phyloP scores from a whole-genome alignment of 2,329 filamentous ascomycete genomes.

The Botrytis porri region DNA sequence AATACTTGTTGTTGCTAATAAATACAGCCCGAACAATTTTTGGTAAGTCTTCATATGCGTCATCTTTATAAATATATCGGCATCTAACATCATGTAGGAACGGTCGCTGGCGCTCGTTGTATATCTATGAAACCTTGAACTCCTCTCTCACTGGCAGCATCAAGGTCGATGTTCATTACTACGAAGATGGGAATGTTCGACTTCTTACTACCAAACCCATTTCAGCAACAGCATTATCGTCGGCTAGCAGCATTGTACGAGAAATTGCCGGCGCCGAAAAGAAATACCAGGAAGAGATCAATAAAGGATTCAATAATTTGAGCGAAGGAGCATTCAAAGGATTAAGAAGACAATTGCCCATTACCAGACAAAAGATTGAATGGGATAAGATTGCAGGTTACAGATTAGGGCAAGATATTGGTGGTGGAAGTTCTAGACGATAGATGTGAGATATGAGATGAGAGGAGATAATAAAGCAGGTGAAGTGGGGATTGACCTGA shows the following conservation, averaged over 20 bases:
- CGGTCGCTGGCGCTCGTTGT: constrained; percentile 90
- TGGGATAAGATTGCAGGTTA: constrained; percentile 99
- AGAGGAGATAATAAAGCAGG: not conserved
- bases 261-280: constrained; percentile 79
- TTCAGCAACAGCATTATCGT: constrained; percentile 55
- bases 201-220: constrained; percentile 84
- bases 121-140: constrained; percentile 71
- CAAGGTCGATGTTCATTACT: constrained; percentile 97
- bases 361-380: constrained; percentile 97
- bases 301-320: constrained; percentile 80
- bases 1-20: constrained; percentile 85
- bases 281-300: constrained; percentile 94
- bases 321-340: constrained; percentile 96
- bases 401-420: constrained; percentile 76
- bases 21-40: constrained; percentile 97
- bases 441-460: constrained; percentile 34
- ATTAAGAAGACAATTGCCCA: constrained; percentile 85
- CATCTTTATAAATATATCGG: not conserved
- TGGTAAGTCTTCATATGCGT: constrained; percentile 55
- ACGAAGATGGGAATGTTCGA: constrained; percentile 97
- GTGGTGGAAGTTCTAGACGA: constrained; percentile 59
- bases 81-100: constrained; percentile 57
- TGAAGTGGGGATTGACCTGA: not conserved
- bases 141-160: constrained; percentile 72
- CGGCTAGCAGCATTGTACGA: constrained; percentile 60